Percentiles rank a stretch among this genome's conserved stretches.
These are phyloP conservation scores for Lepiota venenata DNA, from an alignment of 768 basidiomycete genomes.

Conservation along the genomic window DNA sequence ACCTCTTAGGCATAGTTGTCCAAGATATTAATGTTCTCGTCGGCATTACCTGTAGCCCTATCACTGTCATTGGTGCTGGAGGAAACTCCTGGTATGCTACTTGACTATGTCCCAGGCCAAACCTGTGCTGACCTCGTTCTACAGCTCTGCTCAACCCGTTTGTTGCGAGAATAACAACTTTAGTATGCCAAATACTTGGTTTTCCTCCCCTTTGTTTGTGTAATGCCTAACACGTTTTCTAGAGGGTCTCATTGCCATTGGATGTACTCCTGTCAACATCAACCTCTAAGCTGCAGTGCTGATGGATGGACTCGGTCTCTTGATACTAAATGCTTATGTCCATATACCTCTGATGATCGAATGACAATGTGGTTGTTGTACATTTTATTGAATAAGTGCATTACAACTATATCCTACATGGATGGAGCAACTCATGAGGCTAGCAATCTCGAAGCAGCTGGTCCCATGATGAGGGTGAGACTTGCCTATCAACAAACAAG, in stretches of 20 bases:
- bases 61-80: constrained; percentile 21
- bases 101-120: not conserved
- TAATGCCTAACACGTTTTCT: not conserved
- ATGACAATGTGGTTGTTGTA: too few relatives aligned
- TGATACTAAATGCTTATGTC: too few relatives aligned
- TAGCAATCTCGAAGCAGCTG: too few relatives aligned
- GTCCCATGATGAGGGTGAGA: too few relatives aligned
- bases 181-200: constrained; percentile 19
- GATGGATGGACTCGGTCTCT: too few relatives aligned
- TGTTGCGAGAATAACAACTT: constrained; percentile 30
- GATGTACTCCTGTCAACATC: constrained; percentile 27
- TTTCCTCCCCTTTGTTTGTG: not conserved
- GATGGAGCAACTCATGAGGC: too few relatives aligned
- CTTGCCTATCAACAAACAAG: too few relatives aligned
- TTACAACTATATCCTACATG: too few relatives aligned
- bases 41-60: constrained; percentile 26
- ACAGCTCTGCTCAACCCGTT: constrained; percentile 24
- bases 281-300: constrained; percentile 16
- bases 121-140: not conserved
- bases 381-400: too few relatives aligned
- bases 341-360: too few relatives aligned
- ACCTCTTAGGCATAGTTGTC: constrained; percentile 17
- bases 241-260: constrained; percentile 26
- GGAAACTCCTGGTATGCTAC: constrained; percentile 20
- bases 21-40: constrained; percentile 20